phyloP scores from a whole-genome alignment of 2,329 filamentous ascomycete species.

The Escovopsis sp. region DNA sequence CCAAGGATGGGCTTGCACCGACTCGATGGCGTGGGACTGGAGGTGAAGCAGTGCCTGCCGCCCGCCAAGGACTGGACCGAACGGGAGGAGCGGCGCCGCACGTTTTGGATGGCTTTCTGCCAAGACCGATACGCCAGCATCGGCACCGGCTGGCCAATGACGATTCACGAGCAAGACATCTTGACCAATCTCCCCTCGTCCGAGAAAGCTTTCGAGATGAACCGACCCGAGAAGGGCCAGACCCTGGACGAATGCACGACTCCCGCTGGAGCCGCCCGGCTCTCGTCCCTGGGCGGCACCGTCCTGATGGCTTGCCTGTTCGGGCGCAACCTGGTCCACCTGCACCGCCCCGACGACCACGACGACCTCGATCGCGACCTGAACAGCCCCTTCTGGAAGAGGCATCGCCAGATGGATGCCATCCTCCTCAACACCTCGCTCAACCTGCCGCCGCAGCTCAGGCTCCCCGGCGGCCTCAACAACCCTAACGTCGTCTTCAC shows the following conservation, averaged over 20 bases:
- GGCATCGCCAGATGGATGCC: constrained; percentile 79
- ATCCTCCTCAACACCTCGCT: constrained; percentile 79
- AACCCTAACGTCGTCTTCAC: constrained; percentile 82
- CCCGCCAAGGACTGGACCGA: constrained; percentile 89
- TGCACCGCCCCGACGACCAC: constrained; percentile 72
- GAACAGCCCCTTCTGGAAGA: constrained; percentile 90
- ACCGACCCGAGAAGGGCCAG: constrained; percentile 56
- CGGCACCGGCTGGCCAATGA: constrained; percentile 95
- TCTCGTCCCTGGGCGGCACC: constrained; percentile 69
- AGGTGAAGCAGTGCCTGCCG: constrained; percentile 84
- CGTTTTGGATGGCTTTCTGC: constrained; percentile 91
- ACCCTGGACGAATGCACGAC: constrained; percentile 56
- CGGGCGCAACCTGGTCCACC: constrained; percentile 77
- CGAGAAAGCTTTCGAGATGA: constrained; percentile 74
- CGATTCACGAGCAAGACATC: constrained; percentile 81
- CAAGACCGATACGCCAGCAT: constrained; percentile 88
- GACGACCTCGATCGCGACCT: constrained; percentile 77
- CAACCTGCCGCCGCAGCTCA: constrained; percentile 64
- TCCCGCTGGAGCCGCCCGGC: constrained; percentile 54
- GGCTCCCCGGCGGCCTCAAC: constrained; percentile 59
- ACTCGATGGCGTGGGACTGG: constrained; percentile 65
- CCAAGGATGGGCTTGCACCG: constrained; percentile 81
- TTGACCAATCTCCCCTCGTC: constrained; percentile 70
- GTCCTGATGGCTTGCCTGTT: constrained; percentile 80
- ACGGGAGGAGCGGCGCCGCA: constrained; percentile 75